Evolutionary conservation across 2,329 filamentous ascomycete genomes (phyloP), one percentile per base, ranked within the genome.

Genomic region (Aspergillus oerlinghausenensis): DNA sequence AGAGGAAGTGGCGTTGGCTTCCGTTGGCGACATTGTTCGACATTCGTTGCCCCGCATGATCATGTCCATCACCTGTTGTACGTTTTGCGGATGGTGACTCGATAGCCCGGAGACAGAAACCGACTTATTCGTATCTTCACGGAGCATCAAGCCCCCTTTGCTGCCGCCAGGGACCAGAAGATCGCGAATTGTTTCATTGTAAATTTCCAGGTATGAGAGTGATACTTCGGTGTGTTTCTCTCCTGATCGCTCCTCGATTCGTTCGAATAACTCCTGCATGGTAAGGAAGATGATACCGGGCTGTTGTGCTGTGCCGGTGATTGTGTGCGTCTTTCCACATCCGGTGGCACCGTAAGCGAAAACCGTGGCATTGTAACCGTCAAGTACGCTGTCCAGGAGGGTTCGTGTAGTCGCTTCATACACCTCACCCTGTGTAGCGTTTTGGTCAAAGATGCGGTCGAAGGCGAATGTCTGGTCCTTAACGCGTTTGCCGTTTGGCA

Each of bases 401-500:
- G 80, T 85, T 73, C 88, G 89, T 1, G 93, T 96, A 0, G 94
- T 97, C 14, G 90, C 84, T 73, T 97, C 94, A 79, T 97, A 99
- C 1, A 99, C 90, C 69, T 99, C 94, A 57, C 84, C 88, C 69
- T 99, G 94, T 6, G 88, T 87, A 19, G 90, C 90, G 71, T 93
- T 96, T 58, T 97, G 92, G 80, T 99, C 94, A 75, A 99, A 97
- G 61, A 99, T 90, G 55, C 90, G 84, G 75, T 99, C 94, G 77
- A 99, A 99, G 52, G 88, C 92, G 67, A 99, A 99, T 3, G 94
- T 94, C 74, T 97, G 92, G 72, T 99, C 95, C 73, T 99, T 99
- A 68, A 94, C 90, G 65, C 92, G 89, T 76, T 96, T 97, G 55
- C 92, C 92, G 54, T 86, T 84, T 3, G 88, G 87, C 9, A 96